Evolutionary conservation across 129 eudicot species (phyloP), one percentile per base, ranked within the genome.

Genomic region (Centrapalus pauciflorus): DNA sequence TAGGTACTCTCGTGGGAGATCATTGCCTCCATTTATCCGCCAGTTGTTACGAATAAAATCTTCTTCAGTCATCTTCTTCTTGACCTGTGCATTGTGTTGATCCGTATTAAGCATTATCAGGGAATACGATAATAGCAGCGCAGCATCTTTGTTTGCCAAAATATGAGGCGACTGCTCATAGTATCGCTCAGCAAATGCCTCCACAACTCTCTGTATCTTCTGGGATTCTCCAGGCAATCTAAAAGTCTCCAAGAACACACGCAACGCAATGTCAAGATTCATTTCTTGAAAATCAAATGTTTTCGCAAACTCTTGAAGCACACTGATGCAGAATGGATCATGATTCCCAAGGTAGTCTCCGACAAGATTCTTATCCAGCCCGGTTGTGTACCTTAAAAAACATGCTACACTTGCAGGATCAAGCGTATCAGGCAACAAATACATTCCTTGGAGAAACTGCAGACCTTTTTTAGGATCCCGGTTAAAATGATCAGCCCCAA

Each of bases 161-260:
- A 84, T 77, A 52, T 79, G 37, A 3, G 88, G 84, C 4, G 95
- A 81, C 68, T 86, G 90, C 63, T 86, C 90, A 67, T 63, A 90
- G 34, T 83, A 90, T 66, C 88, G 74, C 66, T 81, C 97, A 7
- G 97, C 77, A 75, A 90, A 90, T 12, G 90, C 95, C 75, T 90
- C 97, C n/a, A 90, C 82, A 21, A 90, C 95, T 71, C 97, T 78
- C 48, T 86, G 90, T 33, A 90, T 90, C 74, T 90, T 90, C 70
- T 90, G 97, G 29, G 97, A 77, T 69, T 90, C 97, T n/a, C 97
- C 97, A 2, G 97, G 97, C 71, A 90, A 71, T 62, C 90, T 71
- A 57, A 90, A 90, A 21, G 95, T 86, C 61, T 90, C 88, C 78
- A 90, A 50, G 66, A 90, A 86, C 52, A 86, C 75, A 55, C 95